Base-by-base conservation (phyloP, 805 yeast species). In the Lipomyces oligophaga region DNA sequence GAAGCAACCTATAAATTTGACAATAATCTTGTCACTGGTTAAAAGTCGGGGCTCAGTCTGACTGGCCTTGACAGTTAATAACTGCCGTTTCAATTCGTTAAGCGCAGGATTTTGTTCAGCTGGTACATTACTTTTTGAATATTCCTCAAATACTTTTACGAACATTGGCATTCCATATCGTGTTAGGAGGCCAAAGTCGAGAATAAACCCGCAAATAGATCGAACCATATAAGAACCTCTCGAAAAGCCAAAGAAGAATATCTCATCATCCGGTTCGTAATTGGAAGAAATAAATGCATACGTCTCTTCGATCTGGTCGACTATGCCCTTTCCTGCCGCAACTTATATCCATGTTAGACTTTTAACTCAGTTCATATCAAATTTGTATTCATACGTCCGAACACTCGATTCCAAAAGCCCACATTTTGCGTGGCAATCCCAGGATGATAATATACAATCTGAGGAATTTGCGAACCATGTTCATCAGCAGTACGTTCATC, bases 191-290 rank as follows among this genome's bases (percentile, higher is more conserved):
- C 52, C 52, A 10, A 43, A 42, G 8, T 34, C 43, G 6, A 36
- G 32, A 13, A 43, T 36, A 21, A 47, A 38, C 16, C 44, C 36
- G 34, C 47, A 33, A 8, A 43, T 20, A 13, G 41, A 33, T 10
- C 52, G 39, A 18, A 37, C 52, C 41, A 34, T 43, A 34, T 41
- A 47, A n/a, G 52, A 34, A 1, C 52, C 52, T n/a, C 54, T 33
- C 6, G 50, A 39, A 27, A 47, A 49, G 20, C 54, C 54, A 19
- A 47, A 40, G 27, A 49, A 34, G 21, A 42, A 48, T n/a, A 49
- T 15, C 31, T 49, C 45, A 38, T 49, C 54, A 16, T 45, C 54
- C 4, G 35, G 36, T 13, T 4, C 11, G 35, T 49, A 43, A 30
- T 49, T 49, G 38, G 26, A 33, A 5, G 49, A 41, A 8, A 49